phyloP scores from a whole-genome alignment of 495 filamentous ascomycete genomes.

The Neurospora sp. region DNA sequence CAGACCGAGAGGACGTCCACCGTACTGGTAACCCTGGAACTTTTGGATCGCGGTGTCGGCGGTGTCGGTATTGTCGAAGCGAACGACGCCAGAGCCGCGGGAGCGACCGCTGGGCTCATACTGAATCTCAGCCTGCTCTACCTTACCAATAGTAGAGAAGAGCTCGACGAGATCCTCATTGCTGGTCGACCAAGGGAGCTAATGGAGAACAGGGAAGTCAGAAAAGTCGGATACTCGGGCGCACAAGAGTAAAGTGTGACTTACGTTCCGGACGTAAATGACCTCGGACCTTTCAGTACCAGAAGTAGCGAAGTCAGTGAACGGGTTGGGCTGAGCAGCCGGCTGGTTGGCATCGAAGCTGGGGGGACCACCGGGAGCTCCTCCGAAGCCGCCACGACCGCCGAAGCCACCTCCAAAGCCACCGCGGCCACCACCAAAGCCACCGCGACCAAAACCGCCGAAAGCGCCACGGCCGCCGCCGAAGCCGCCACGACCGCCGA shows the following conservation, averaged over 20 bases:
- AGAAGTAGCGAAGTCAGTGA: slow-evolving; percentile 87
- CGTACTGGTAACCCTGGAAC: slow-evolving; percentile 96
- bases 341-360: slow-evolving; percentile 33
- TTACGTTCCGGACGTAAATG: slow-evolving; percentile 96
- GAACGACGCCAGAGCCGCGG: slow-evolving; percentile 87
- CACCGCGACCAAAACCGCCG: slow-evolving; percentile 40
- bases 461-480: slow-evolving; percentile 51
- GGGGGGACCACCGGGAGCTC: slow-evolving; percentile 26
- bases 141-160: slow-evolving; percentile 95
- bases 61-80: slow-evolving; percentile 74
- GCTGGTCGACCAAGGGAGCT: slow-evolving; percentile 98
- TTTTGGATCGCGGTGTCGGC: slow-evolving; percentile 93
- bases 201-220: slow-evolving; percentile 12
- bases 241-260: slow-evolving; percentile 23
- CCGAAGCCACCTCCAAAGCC: slow-evolving; percentile 30
- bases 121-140: slow-evolving; percentile 95
- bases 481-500: slow-evolving; percentile 45
- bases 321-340: slow-evolving; percentile 74
- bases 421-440: slow-evolving; percentile 22
- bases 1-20: slow-evolving; percentile 85
- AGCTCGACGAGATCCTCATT: slow-evolving; percentile 94
- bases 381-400: slow-evolving; percentile 41
- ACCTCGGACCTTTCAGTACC: slow-evolving; percentile 72
- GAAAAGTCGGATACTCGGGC: background rate
- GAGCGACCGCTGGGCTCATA: slow-evolving; percentile 96